Evolutionary conservation across 129 eudicot genomes (phyloP), one percentile per base, ranked within the genome.

Genomic region (Artemisia annua): DNA sequence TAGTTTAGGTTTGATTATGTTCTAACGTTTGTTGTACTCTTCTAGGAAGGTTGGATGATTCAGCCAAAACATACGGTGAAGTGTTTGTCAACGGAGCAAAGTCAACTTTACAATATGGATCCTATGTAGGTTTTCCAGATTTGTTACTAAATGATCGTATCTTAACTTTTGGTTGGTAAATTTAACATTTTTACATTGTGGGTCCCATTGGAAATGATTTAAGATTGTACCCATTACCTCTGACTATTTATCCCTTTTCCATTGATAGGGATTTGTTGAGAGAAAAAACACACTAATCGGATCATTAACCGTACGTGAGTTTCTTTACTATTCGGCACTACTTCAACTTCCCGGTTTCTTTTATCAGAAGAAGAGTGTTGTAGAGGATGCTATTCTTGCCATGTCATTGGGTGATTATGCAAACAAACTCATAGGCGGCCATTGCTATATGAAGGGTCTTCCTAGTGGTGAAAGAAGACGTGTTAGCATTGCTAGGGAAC

Each of bases 301-400:
- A 64, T 91, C 97, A 49, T 71, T 91, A 49, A 85, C 97, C 0
- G 97, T 87, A 39, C 87, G 91, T 2, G 97, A 91, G 74, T 94
- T 84, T 80, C 98, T 94, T 69, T 94, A 90, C 87, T 90, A 94
- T 81, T 90, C 98, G 13, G 98, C 97, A 72, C 66, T 90, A 59
- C 91, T 94, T 50, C 96, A 94, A 76, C 97, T 94, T 85, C 96
- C 93, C 7, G 98, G 98, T 19, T 94, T 94, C 86, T 82, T 90
- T 74, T 94, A 65, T 73, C 86, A 82, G 78, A 90, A 84, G 17
- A 90, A 82, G 77, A 86, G 83, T 61, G 96, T 86, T 18, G 93
- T 94, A 5, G 98, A 94, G 83, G 96, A 94, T 85, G 97, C 98
- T 7, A 94, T 94, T 24, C 73, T 57, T 73, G 90, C 97, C 35